Evolutionary conservation across 345 rosid genomes (phyloP), one percentile per base, ranked within the genome.

Genomic region (Clausena lansium): DNA sequence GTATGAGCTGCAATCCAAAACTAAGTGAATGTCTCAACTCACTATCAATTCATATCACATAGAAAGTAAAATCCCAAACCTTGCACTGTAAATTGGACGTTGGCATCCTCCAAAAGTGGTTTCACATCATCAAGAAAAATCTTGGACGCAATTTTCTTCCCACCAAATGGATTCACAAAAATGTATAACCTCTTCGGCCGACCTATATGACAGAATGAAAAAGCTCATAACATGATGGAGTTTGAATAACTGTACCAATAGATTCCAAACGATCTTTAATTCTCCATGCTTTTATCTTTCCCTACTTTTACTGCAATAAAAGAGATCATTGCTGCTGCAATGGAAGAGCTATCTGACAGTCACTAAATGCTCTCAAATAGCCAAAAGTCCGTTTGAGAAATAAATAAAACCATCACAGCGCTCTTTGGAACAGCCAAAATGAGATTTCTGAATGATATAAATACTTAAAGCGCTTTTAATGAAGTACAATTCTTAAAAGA

Each of bases 161-260:
- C 99, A 11, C 99, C 97, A 81, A 79, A 96, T 6, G 99, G 99
- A 20, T 96, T 96, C 82, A 96, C 81, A 72, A 96, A 82, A 19
- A 96, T 81, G 41, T 90, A 78, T 78, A 96, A 77, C 80, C 81
- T 90, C 89, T 87, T 94, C 0, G 99, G 99, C 62, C 99, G 88
- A 70, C 91, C 99, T 91, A 78, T 91, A 77, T 59, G 32, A 22
- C 62, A n/a, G 22, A 77, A 52, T 36, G 14, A 67, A 62, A 20
- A 67, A 41, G 33, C 14, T 3, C 71, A 11, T 20, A 65, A 9
- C 38, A 8, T 9, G 7, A 20, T 20, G 20, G 45, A 35, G 47
- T 9, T 0, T 3, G 0, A 36, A 65, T 36, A 36, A 22, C 20
- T 32, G 67, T 63, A 14, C 0, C 47, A 35, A 65, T 20, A 65